Evolutionary conservation across 495 filamentous ascomycete genomes (phyloP).

Genomic region (Hypoxylon perforatum): DNA sequence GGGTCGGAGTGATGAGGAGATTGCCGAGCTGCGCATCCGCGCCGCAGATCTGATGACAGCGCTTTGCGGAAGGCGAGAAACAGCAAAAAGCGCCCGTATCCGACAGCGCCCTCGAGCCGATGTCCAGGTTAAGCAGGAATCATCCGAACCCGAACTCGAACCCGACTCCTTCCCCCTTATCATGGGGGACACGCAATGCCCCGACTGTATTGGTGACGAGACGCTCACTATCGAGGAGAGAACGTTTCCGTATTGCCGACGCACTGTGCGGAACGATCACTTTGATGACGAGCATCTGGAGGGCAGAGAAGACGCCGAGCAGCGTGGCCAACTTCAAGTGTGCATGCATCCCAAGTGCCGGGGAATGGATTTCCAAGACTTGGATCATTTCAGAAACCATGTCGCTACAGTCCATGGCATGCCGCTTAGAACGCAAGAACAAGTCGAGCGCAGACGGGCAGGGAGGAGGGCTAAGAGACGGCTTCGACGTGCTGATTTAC

Average conservation of each 20-base stretch:
- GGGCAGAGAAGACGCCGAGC: background rate
- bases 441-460: conserved; percentile 12
- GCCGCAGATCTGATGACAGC: background rate
- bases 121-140: background rate
- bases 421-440: conserved; percentile 6
- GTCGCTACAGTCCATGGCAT: conserved; percentile 2
- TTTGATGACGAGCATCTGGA: conserved; percentile 1
- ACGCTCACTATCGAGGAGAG: conserved; percentile 1
- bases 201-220: conserved; percentile 2
- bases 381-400: conserved; percentile 15
- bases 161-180: background rate
- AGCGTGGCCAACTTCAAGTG: conserved; percentile 5
- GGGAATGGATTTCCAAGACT: conserved; percentile 2
- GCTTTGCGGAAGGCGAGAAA: background rate
- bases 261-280: background rate
- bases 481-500: background rate
- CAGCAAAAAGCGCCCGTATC: no score
- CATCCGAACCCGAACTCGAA: background rate
- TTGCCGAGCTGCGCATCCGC: background rate
- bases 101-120: background rate
- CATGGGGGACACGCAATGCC: background rate
- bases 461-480: background rate
- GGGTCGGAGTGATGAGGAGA: no score
- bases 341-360: conserved; percentile 6
- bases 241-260: conserved; percentile 9